Evolutionary conservation across 2,329 filamentous ascomycete species (phyloP).

Genomic region (Fusarium guadeloupense): DNA sequence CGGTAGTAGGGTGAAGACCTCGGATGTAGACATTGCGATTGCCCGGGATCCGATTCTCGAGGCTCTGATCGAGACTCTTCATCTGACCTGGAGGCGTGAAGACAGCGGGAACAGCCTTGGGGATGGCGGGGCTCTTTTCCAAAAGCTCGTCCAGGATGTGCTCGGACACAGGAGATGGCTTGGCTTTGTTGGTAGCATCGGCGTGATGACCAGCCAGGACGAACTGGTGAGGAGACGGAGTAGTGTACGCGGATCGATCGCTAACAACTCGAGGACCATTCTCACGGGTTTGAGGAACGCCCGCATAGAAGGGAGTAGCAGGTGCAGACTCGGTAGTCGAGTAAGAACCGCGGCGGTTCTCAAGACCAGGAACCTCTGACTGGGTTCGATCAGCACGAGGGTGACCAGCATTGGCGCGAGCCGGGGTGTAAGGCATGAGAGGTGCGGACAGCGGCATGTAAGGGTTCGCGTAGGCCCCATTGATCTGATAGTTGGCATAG

Average conservation of each 20-base stretch:
- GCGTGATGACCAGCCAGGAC: constrained; percentile 53
- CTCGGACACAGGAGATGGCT: constrained; percentile 53
- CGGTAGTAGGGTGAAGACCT: constrained; percentile 92
- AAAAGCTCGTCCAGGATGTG: constrained; percentile 71
- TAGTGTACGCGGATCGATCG: constrained; percentile 72
- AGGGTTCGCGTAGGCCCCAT: constrained; percentile 49
- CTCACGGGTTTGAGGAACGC: constrained; percentile 65
- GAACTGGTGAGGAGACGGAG: constrained; percentile 71
- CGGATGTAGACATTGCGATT: constrained; percentile 99
- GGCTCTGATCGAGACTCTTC: constrained; percentile 90
- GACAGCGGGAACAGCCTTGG: constrained; percentile 87
- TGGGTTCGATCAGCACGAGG: constrained; percentile 59
- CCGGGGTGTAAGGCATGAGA: constrained; percentile 63
- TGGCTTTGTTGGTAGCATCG: constrained; percentile 54
- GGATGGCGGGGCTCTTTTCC: constrained; percentile 82
- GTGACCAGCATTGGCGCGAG: constrained; percentile 55
- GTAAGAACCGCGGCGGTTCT: constrained; percentile 73
- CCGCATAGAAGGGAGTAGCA: constrained; percentile 71
- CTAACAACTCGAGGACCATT: constrained; percentile 66
- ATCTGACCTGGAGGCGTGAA: constrained; percentile 85
- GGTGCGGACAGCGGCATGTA: constrained; percentile 51
- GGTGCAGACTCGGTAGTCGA: constrained; percentile 74
- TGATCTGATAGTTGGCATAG: constrained; percentile 48
- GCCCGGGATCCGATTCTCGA: constrained; percentile 89
- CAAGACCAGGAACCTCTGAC: constrained; percentile 67